Evolutionary conservation across 1,139 yeast genomes (phyloP), one percentile per base, ranked within the genome.

Genomic region (Pichia sp.): DNA sequence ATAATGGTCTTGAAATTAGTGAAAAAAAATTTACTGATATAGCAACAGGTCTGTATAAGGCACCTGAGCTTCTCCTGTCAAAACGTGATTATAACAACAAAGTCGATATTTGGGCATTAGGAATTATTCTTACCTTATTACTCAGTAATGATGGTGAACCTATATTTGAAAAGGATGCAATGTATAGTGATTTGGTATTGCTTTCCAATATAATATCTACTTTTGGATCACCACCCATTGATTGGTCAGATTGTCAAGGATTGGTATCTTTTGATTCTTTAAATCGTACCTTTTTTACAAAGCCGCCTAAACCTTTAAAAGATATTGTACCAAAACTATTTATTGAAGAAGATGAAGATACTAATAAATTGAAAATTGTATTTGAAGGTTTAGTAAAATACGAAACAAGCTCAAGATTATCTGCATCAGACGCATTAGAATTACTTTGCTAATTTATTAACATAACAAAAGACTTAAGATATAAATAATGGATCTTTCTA

Each of bases 31-130:
- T 79, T 47, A 76, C 81, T 7, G 96, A 89, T 60, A 83, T 92
- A 3, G 77, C 87, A 31, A 85, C 96, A 0, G 81, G 86, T 0
- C 75, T 76, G 42, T 92, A 82, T 67, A 84, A 88, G 57, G 86
- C 97, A 0, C 95, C 97, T 0, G 97, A 92, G 61, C 69, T 87
- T 44, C 68, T 92, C 44, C 77, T 88, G 51, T 89, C 94, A 0
- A 70, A 78, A n/a, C 62, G 72, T 7, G 72, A 75, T 51, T 92
- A 92, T 63, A 68, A 76, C 2, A 65, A 63, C 39, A 81, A 76
- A 40, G 71, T 90, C 4, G 98, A 92, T 61, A 72, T 88, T 32
- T 92, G 97, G 97, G 71, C 87, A 0, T 62, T 83, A 26, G 95
- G 92, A 2, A 75, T 92, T 7, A 57, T 87, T 1, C 61, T 84